phyloP scores from a whole-genome alignment of 2,329 filamentous ascomycete genomes.

The Aaosphaeria arxii region DNA sequence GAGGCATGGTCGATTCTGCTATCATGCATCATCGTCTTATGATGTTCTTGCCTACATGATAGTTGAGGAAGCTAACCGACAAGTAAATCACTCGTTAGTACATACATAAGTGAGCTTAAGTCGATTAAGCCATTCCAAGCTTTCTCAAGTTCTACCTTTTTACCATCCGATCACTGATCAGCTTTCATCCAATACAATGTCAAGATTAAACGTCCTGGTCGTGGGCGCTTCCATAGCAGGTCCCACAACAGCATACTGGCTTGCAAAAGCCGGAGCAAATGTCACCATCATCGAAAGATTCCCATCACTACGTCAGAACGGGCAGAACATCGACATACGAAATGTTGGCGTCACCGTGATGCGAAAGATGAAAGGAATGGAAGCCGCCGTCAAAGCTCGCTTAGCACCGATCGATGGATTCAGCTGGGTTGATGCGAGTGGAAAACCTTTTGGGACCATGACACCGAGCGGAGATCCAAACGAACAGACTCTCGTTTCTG shows the following conservation, averaged over 20 bases:
- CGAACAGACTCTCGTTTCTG: slow-evolving; percentile 41
- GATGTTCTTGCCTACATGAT: too few species aligned
- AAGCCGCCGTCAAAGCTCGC: slow-evolving; percentile 33
- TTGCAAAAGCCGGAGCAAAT: slow-evolving; percentile 38
- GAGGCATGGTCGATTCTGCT: too few species aligned
- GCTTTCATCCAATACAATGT: too few species aligned
- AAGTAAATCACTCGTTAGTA: too few species aligned
- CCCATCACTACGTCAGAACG: slow-evolving; percentile 42
- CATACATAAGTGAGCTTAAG: too few species aligned
- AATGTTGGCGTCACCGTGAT: slow-evolving; percentile 49
- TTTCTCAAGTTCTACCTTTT: too few species aligned
- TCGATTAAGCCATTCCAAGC: too few species aligned
- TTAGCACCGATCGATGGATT: slow-evolving; percentile 47
- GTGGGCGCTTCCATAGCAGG: slow-evolving; percentile 25
- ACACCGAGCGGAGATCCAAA: slow-evolving; percentile 29
- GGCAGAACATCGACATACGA: slow-evolving; percentile 51
- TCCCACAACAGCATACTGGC: slow-evolving; percentile 50
- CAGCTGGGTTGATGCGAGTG: slow-evolving; percentile 38
- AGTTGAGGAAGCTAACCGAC: too few species aligned
- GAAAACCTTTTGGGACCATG: slow-evolving; percentile 37
- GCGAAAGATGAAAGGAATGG: slow-evolving; percentile 49
- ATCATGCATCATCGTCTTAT: too few species aligned
- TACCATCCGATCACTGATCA: too few species aligned
- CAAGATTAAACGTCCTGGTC: slow-evolving; percentile 18
- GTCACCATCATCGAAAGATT: slow-evolving; percentile 45